Percentiles rank a stretch among this genome's conserved stretches.
Evolutionary conservation across 2,329 filamentous ascomycete species (phyloP).

Genomic region (Alternaria sp.): DNA sequence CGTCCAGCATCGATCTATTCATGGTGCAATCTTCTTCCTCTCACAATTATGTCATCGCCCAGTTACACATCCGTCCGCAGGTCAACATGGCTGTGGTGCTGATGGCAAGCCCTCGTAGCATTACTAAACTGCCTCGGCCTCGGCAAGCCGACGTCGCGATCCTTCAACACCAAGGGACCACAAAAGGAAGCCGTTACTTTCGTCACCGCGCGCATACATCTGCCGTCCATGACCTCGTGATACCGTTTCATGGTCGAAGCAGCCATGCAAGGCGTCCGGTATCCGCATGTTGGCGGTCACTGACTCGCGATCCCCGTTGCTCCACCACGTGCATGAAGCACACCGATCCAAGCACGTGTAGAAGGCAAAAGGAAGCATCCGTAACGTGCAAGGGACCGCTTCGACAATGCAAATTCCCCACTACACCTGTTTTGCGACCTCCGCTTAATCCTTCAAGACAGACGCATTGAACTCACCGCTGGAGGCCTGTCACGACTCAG

Average conservation of each 20-base stretch:
- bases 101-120: neutral
- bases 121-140: neutral
- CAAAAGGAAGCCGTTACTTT: neutral
- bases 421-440: slow-evolving; percentile 1
- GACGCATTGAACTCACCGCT: slow-evolving; percentile 6
- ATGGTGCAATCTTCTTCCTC: neutral
- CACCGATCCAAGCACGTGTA: slow-evolving; percentile 14
- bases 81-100: neutral
- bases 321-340: slow-evolving; percentile 11
- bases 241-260: neutral
- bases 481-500: neutral
- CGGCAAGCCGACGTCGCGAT: neutral
- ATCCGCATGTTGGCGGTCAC: neutral
- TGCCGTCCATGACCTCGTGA: neutral
- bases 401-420: neutral
- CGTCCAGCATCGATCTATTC: neutral
- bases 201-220: neutral
- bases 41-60: neutral
- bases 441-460: neutral
- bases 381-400: slow-evolving; percentile 1
- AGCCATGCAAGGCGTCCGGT: neutral
- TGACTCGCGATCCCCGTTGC: slow-evolving; percentile 12
- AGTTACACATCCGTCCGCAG: neutral
- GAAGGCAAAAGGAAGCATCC: slow-evolving; percentile 16
- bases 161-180: neutral